Evolutionary conservation across 768 basidiomycete species (phyloP), one percentile per base, ranked within the genome.

Genomic region (Phanerochaete sordida): DNA sequence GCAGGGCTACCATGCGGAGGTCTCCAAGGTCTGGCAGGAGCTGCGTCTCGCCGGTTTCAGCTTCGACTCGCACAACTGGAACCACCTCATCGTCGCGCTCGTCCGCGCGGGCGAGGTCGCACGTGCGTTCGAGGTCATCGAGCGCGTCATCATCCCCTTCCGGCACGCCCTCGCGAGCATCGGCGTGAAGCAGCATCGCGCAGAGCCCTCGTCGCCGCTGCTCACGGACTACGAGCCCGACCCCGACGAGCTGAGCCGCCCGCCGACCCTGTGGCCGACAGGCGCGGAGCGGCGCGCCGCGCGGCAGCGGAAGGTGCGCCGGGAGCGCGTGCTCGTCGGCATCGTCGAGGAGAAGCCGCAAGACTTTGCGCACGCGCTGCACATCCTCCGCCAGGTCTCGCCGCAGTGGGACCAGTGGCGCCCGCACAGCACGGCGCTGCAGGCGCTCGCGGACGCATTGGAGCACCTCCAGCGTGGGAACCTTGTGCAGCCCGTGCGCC

Each of bases 11-110:
- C 88, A 94, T 65, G 62, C 68, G 8, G 81, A 86, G 60, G 79
- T 95, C 47, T 81, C 86, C 16, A 67, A 69, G 2, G 76, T 81
- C 0, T 98, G 96, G 95, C 74, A 76, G n/a, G 69, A 75, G 30
- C 79, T 91, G 52, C 81, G 82, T 61, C 64, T 72, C 12, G 72
- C 77, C 11, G 91, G 91, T 1, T 89, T 95, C 65, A 78, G 78
- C 13, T 93, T 94, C 70, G 92, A 95, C 69, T 81, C 90, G 13
- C 86, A 90, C 66, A 98, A 97, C 71, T 98, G 93, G 91, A 97
- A 96, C 67, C 86, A 91, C 66, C 79, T 97, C 27, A 81, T 80
- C 26, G 77, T 88, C 11, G 88, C 86, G 15, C 79, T 95, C 24
- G 78, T 93, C 39, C 85, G 90, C 30, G 91, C 90, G 0, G 92